phyloP scores from a whole-genome alignment of 2,329 filamentous ascomycete genomes.

The Atkinsonella texensis region DNA sequence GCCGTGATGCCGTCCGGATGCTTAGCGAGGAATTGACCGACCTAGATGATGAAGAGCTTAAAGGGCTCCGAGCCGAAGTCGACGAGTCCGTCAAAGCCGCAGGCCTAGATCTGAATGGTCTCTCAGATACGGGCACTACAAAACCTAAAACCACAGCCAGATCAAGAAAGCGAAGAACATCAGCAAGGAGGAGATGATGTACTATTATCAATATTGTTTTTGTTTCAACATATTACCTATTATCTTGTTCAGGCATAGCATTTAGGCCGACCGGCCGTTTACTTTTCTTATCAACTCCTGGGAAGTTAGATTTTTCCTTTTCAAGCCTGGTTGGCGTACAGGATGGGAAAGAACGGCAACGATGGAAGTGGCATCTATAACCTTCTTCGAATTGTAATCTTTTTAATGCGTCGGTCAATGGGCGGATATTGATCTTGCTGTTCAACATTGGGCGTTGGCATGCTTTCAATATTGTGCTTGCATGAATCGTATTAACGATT shows the following conservation, averaged over 20 bases:
- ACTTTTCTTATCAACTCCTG: not conserved
- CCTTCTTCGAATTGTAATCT: not conserved
- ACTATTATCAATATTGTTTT: not conserved
- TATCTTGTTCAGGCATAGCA: not conserved
- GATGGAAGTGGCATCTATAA: not conserved
- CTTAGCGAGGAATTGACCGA: conserved; percentile 86
- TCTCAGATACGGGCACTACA: conserved; percentile 7
- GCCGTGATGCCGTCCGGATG: conserved; percentile 50
- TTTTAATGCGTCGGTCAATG: not conserved
- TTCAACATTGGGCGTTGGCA: not conserved
- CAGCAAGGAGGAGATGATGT: conserved; percentile 21
- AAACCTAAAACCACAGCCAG: conserved; percentile 18
- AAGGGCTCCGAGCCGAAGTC: conserved; percentile 49
- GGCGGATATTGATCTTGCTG: not conserved
- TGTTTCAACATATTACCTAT: not conserved
- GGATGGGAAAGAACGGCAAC: not conserved
- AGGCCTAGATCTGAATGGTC: conserved; percentile 13
- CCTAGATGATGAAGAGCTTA: conserved; percentile 80
- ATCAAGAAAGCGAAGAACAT: conserved; percentile 23
- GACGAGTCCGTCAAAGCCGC: conserved; percentile 26
- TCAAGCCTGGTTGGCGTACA: not conserved
- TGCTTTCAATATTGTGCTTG: not conserved
- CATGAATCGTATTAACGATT: not conserved
- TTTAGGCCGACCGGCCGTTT: not conserved
- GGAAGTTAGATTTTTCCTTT: not conserved